Base-by-base conservation (phyloP, 495 filamentous ascomycete genomes). In the Penicillium paxilli region DNA sequence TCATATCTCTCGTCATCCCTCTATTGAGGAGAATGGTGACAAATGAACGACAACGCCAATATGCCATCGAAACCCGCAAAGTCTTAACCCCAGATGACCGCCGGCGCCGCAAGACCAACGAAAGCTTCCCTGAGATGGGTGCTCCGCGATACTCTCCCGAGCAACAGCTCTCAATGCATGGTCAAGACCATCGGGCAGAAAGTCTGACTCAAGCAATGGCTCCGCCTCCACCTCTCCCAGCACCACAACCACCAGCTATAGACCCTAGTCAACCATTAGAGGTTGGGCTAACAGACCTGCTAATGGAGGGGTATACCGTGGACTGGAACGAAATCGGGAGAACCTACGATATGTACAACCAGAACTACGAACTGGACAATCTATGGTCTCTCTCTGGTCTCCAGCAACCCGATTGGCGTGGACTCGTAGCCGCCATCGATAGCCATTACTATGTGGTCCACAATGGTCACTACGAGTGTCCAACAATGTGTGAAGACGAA, bases 11-110 rank as follows among this genome's bases (percentile, higher is more conserved):
- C 20, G 78, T 85, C 6, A 85, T 81, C 30, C 84, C 83, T 21
- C 57, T 87, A 44, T 61, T 87, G 28, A 61, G 84, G 45, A 68
- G 83, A 26, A 85, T 86, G 82, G 81, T 86, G 2, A 86, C 83
- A 19, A 87, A 87, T 57, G 84, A 86, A 58, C 67, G 82, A 14
- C 84, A 87, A 60, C 67, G 84, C 22, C 76, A 77, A 56, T 87
- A 87, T 66, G 83, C 83, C 0, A 71, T 83, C 16, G 79, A 83
- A 59, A 81, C 80, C 5, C 68, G 83, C 17, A 83, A 79, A 56
- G 77, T 76, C n/a, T 70, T 73, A 32, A 68, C 66, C 12, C 5
- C 63, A 1, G 78, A 74, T 19, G 76, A 65, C 20, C 67, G 75
- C 47, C 74, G 70, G 42, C 71, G 72, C 52, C 71, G 70, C 44